Evolutionary conservation across 495 filamentous ascomycete species (phyloP).

Genomic region (Parathielavia hyrcaniae): DNA sequence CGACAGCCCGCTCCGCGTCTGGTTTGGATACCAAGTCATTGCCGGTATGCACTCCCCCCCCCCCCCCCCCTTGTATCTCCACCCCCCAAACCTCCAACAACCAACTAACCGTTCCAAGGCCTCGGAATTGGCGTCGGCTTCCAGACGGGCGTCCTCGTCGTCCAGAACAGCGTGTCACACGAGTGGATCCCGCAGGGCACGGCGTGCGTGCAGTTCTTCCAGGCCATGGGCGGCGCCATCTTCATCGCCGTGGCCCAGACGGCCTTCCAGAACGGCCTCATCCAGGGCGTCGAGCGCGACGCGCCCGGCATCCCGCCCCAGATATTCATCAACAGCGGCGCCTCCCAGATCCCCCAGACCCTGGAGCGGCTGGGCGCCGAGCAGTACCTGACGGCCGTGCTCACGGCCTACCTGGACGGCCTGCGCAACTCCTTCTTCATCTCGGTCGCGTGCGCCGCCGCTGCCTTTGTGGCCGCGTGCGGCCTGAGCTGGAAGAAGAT

Average conservation of each 20-base stretch:
- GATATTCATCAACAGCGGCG: conserved; percentile 42
- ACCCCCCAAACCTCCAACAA: neutral
- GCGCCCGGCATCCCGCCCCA: conserved; percentile 32
- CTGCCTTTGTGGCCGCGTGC: conserved; percentile 36
- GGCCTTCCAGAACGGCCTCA: conserved; percentile 58
- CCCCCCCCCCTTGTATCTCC: too few species aligned
- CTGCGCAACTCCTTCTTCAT: conserved; percentile 43
- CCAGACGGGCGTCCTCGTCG: conserved; percentile 48
- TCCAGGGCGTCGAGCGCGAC: conserved; percentile 27
- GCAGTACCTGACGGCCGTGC: conserved; percentile 29
- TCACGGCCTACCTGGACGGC: conserved; percentile 42
- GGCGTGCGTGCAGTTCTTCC: conserved; percentile 59
- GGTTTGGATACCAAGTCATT: conserved; percentile 53
- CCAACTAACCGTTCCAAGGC: conserved; percentile 7
- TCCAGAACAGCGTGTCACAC: conserved; percentile 42
- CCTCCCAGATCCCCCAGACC: conserved; percentile 37
- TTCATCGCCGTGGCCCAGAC: conserved; percentile 62
- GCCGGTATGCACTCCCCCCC: conserved; percentile 22
- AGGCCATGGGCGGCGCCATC: conserved; percentile 63
- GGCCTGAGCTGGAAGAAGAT: conserved; percentile 46
- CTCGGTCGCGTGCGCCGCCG: conserved; percentile 35
- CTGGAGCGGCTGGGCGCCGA: conserved; percentile 28
- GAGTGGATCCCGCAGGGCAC: conserved; percentile 58
- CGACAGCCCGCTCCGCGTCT: conserved; percentile 39
- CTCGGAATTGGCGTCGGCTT: conserved; percentile 44